Percentiles rank a stretch among this genome's conserved stretches.
Conservation (phyloP, 257 asterid genomes). For the Galeopsis tetrahit region DNA sequence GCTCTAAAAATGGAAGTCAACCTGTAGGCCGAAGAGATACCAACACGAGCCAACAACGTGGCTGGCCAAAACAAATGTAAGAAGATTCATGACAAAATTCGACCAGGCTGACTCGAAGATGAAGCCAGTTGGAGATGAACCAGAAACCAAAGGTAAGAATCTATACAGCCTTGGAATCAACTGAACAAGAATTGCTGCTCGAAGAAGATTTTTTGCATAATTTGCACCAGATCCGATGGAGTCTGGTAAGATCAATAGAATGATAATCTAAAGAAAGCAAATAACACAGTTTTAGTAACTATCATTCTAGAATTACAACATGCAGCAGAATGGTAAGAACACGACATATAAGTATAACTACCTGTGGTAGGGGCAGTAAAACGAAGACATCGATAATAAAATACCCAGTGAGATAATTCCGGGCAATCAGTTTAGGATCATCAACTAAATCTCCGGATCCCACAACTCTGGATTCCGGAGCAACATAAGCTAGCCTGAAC, state of each 20-base stretch:
- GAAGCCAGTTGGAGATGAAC: conserved; percentile 80
- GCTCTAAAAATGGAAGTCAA: conserved; percentile 4
- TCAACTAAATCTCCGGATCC: conserved; percentile 89
- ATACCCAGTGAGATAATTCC: conserved; percentile 61
- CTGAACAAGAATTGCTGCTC: conserved; percentile 69
- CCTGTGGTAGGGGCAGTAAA: conserved; percentile 89
- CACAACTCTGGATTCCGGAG: conserved; percentile 82
- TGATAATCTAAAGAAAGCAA: conserved; percentile 58
- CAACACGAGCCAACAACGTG: conserved; percentile 91
- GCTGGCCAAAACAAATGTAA: conserved; percentile 67
- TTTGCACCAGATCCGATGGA: conserved; percentile 67
- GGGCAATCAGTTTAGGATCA: conserved; percentile 73
- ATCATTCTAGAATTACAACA: not conserved
- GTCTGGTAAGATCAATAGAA: conserved; percentile 57
- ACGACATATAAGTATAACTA: conserved; percentile 30
- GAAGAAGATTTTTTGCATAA: conserved; percentile 63
- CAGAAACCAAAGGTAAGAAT: conserved; percentile 73
- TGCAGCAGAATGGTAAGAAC: not conserved
- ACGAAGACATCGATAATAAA: conserved; percentile 66
- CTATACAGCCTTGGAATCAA: conserved; percentile 75
- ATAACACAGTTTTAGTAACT: conserved; percentile 28
- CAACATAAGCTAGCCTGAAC: conserved; percentile 88
- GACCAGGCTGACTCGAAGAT: conserved; percentile 89
- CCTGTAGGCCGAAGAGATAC: conserved; percentile 93
- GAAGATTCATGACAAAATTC: conserved; percentile 74